These are phyloP conservation scores for Ensete ventricosum DNA, from an alignment of 176 grass and related monocot genomes.

Conservation along the genomic window DNA sequence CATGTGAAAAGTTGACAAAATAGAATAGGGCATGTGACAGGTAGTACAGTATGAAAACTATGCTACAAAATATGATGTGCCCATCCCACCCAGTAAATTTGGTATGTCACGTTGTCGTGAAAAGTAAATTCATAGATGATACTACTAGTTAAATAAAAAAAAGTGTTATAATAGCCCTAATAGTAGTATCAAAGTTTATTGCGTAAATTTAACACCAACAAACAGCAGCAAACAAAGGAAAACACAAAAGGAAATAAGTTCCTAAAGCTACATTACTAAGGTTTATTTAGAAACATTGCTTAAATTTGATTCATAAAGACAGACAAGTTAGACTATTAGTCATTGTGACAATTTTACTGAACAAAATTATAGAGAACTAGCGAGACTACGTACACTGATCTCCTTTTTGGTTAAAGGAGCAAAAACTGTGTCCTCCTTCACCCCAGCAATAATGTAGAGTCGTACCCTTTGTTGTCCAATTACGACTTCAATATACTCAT, in stretches of 20 bases:
- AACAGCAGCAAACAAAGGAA: background rate
- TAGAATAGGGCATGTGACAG: too few species aligned
- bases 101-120: background rate
- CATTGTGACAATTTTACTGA: background rate
- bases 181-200: background rate
- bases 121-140: background rate
- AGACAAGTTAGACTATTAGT: background rate
- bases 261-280: background rate
- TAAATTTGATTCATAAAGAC: background rate
- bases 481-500: conserved; percentile 77
- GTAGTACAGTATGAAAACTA: too few species aligned
- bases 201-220: background rate
- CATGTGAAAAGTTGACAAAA: too few species aligned
- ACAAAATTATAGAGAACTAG: background rate
- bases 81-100: background rate
- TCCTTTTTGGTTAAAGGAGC: conserved; percentile 97
- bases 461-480: conserved; percentile 80
- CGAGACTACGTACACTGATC: conserved; percentile 62
- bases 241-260: background rate
- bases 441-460: conserved; percentile 74
- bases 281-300: background rate
- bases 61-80: too few species aligned
- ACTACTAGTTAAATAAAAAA: background rate
- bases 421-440: conserved; percentile 75
- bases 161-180: background rate